Base-by-base conservation (phyloP, 768 basidiomycete species). In the Hygrocybe coccinea region DNA sequence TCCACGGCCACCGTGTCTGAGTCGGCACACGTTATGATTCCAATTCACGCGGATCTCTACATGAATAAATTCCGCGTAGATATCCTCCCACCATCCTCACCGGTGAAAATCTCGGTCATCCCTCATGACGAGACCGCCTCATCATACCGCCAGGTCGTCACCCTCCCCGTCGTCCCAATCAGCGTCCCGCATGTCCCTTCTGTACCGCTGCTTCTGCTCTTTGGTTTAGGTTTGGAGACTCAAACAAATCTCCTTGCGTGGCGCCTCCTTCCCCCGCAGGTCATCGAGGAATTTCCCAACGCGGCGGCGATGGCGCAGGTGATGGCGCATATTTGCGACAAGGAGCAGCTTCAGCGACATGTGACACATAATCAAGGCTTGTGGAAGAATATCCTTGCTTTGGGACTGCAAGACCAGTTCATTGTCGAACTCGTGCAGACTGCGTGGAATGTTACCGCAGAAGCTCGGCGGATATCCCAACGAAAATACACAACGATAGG, bases 371-470 rank as follows among this genome's bases (percentile, higher is more conserved):
- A 82, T 63, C 79, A 81, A 43, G 85, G 86, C n/a, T 65, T 86
- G 49, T 85, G 86, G 84, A 78, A 76, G 62, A 87, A 87, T 54
- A 75, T 80, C 35, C 74, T 87, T 10, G 73, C 74, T 15, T 69
- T 86, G 52, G 83, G 78, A 6, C 73, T 81, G 34, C 73, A 68
- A 17, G 76, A 83, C 58, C 54, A 64, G 48, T 64, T 62, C 25
- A 64, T 85, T 54, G 71, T 78, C 50, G 73, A 78, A 59, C 65
- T 82, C 44, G 79, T 76, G 22, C 76, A 76, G 61, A 83, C 76
- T 19, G 81, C 83, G 43, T 93, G 89, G 88, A 87, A 82, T 46
- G 84, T 86, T 41, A 81, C 89, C 8, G 80, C 84, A 15, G 87
- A 90, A 59, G 82, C 84, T n/a, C 68, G 75, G 50, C 65, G 71